These are phyloP conservation scores for Gossypium davidsonii DNA, from an alignment of 441 rosid species.

Conservation along the genomic window DNA sequence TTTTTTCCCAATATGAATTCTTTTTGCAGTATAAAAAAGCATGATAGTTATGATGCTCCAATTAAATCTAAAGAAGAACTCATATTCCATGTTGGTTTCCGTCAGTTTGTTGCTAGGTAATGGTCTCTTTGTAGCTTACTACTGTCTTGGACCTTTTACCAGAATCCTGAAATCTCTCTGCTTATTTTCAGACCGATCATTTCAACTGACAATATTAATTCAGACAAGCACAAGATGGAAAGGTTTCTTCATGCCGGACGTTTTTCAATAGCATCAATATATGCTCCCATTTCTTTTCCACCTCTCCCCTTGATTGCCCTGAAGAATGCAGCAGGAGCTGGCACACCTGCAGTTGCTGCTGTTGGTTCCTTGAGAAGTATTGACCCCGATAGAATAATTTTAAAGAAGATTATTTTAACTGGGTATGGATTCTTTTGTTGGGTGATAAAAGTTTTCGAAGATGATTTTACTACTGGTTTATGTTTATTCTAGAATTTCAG, in stretches of 20 bases:
- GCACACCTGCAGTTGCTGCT: slow-evolving; percentile 62
- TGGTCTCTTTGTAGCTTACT: slow-evolving; percentile 4
- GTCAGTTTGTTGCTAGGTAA: slow-evolving; percentile 87
- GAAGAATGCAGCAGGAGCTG: slow-evolving; percentile 45
- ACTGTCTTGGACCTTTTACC: background rate
- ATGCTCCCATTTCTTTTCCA: slow-evolving; percentile 86
- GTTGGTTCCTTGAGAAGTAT: slow-evolving; percentile 81
- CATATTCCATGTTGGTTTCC: slow-evolving; percentile 87
- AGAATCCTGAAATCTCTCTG: slow-evolving; percentile 13
- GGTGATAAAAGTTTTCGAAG: background rate
- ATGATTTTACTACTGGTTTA: background rate
- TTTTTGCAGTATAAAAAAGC: slow-evolving; percentile 68
- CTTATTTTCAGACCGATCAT: slow-evolving; percentile 61
- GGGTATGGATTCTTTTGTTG: slow-evolving; percentile 42
- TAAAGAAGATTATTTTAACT: slow-evolving; percentile 84
- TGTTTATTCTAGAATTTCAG: background rate
- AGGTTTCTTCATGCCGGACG: slow-evolving; percentile 82
- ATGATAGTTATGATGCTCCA: slow-evolving; percentile 68
- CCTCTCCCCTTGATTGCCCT: slow-evolving; percentile 75
- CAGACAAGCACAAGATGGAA: slow-evolving; percentile 94
- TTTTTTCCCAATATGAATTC: slow-evolving; percentile 14
- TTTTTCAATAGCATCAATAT: slow-evolving; percentile 73
- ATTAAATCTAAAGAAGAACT: slow-evolving; percentile 87
- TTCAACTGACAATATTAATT: slow-evolving; percentile 64
- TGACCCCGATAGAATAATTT: slow-evolving; percentile 72